Evolutionary conservation across 495 filamentous ascomycete species (phyloP).

Genomic region (Penicillium turbatum): DNA sequence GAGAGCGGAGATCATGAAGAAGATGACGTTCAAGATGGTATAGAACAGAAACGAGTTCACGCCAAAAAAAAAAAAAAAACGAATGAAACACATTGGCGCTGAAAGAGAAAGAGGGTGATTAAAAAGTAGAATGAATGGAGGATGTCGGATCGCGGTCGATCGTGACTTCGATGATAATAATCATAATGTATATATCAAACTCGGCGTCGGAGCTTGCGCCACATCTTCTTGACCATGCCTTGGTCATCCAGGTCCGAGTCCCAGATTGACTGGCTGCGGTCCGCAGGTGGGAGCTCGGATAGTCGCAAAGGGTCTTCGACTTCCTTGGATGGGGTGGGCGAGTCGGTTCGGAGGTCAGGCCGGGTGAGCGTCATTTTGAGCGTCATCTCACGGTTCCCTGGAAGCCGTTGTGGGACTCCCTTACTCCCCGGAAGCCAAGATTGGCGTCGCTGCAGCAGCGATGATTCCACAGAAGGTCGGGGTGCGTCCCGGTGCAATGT

Average conservation of each 20-base stretch:
- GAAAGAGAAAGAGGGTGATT: not conserved
- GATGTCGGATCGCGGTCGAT: constrained; percentile 17
- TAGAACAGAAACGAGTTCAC: constrained; percentile 6
- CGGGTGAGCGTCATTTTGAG: constrained; percentile 90
- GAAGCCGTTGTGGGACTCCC: constrained; percentile 16
- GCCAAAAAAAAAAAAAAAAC: constrained; percentile 10
- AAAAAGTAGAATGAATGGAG: not conserved
- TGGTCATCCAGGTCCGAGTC: constrained; percentile 38
- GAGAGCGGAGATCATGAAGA: not conserved
- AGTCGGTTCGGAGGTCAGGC: constrained; percentile 72
- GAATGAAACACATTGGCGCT: constrained; percentile 8
- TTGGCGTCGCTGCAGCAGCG: constrained; percentile 18
- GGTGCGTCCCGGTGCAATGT: constrained; percentile 11
- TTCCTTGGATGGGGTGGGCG: constrained; percentile 53
- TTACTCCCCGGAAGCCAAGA: constrained; percentile 19
- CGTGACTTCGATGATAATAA: not conserved
- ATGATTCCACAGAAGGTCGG: constrained; percentile 16
- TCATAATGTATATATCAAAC: constrained; percentile 16
- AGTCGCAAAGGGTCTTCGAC: constrained; percentile 55
- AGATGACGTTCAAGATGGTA: constrained; percentile 1
- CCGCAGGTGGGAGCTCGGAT: constrained; percentile 46
- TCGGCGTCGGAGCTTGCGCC: constrained; percentile 42
- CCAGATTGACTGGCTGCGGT: constrained; percentile 45
- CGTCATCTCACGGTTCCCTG: constrained; percentile 74
- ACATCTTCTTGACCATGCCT: constrained; percentile 52